Conservation (phyloP, 2,329 filamentous ascomycete genomes). For the Xylariaceae sp. region DNA sequence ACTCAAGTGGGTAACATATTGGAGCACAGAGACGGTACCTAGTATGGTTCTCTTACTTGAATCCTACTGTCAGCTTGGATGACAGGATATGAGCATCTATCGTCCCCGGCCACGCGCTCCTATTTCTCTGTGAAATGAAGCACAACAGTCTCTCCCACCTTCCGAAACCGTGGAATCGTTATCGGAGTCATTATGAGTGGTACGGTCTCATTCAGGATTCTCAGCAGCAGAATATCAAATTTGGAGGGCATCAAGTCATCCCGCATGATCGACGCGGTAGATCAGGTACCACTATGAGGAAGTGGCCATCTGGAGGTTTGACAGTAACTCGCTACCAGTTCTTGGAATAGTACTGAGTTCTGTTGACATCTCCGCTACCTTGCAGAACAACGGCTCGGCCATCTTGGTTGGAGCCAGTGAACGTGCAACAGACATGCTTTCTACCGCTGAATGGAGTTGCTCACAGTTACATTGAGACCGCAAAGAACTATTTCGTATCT, state of each 20-base stretch:
- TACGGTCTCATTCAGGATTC: not conserved
- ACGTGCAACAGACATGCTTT: too few relatives aligned
- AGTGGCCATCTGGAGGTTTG: slow-evolving; percentile 46
- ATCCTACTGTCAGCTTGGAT: not conserved
- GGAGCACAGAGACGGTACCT: too few relatives aligned
- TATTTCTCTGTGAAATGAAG: not conserved
- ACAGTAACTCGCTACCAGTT: slow-evolving; percentile 46
- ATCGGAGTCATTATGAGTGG: not conserved
- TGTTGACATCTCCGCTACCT: too few relatives aligned
- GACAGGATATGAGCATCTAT: not conserved
- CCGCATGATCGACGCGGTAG: slow-evolving; percentile 54
- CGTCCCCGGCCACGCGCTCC: not conserved
- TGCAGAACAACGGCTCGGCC: too few relatives aligned
- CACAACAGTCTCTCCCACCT: not conserved
- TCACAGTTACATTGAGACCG: too few relatives aligned
- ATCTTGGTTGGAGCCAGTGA: too few relatives aligned
- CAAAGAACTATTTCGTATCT: too few relatives aligned
- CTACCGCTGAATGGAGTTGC: too few relatives aligned
- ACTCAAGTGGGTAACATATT: not conserved
- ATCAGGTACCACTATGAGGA: slow-evolving; percentile 36
- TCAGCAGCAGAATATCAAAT: not conserved
- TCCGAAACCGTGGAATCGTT: not conserved
- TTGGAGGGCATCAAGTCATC: slow-evolving; percentile 34
- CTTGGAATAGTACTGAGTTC: too few relatives aligned
- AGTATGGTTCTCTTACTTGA: too few relatives aligned